phyloP scores from a whole-genome alignment of 139 green algal species.

The Chlorella ohadii region DNA sequence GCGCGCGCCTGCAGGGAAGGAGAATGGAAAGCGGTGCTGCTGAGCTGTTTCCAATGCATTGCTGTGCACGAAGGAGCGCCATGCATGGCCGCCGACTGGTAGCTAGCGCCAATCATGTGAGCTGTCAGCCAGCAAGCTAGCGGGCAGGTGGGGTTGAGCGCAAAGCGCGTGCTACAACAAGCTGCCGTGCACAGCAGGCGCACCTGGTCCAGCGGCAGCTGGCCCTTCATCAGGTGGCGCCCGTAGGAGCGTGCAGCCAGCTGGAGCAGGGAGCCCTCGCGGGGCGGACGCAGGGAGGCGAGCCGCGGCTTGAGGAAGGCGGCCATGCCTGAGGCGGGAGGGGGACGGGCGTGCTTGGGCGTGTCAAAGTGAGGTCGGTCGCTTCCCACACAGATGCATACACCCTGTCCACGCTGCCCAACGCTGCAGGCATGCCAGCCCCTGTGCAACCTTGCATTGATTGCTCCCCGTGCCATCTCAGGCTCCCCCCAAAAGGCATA shows the following conservation, averaged over 20 bases:
- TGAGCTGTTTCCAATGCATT: no score
- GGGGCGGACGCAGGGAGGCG: neutral
- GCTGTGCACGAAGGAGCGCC: no score
- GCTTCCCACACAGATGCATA: no score
- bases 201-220: neutral
- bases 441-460: no score
- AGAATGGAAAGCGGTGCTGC: neutral
- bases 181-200: neutral
- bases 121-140: neutral
- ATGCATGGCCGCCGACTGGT: no score
- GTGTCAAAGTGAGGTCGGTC: no score
- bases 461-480: no score
- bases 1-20: neutral
- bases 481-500: no score
- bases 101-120: no score
- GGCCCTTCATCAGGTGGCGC: neutral
- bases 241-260: neutral
- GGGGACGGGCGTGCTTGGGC: no score
- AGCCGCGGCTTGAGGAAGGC: conserved; percentile 4
- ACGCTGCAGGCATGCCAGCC: no score
- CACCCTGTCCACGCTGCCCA: no score
- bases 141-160: neutral
- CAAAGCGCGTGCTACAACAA: neutral
- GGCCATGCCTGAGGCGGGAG: neutral
- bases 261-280: conserved; percentile 12